Conservation (phyloP, 2,329 filamentous ascomycete species). For the Colletotrichum theobromicola region DNA sequence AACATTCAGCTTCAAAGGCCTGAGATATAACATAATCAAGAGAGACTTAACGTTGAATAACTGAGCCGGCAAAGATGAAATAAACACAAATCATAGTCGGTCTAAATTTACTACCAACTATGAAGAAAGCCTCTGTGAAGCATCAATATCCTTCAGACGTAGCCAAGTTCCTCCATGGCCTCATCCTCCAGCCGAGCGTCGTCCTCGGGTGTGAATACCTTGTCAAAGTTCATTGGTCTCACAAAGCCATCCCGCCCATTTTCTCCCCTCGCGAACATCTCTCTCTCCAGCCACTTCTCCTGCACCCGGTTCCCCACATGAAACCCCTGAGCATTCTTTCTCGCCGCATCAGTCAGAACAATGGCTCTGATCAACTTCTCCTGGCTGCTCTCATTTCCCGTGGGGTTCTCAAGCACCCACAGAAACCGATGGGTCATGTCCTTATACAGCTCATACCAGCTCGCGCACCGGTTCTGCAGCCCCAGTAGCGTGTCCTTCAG, state of each 20-base stretch:
- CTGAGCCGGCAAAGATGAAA: too few relatives aligned
- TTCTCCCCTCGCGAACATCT: background rate
- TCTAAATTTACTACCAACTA: too few relatives aligned
- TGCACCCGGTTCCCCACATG: background rate
- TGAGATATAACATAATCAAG: background rate
- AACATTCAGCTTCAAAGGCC: background rate
- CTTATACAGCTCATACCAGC: constrained; percentile 2
- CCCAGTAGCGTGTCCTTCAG: background rate
- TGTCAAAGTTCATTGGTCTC: background rate
- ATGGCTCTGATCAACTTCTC: background rate
- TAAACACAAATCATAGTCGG: too few relatives aligned
- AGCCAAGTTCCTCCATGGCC: background rate
- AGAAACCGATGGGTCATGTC: background rate
- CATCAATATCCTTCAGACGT: background rate
- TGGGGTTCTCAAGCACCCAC: background rate
- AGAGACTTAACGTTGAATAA: accelerated
- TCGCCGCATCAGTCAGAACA: background rate
- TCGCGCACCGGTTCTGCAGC: background rate
- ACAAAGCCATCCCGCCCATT: background rate
- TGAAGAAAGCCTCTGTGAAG: background rate
- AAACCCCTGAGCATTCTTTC: background rate
- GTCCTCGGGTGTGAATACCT: background rate
- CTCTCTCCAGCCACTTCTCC: background rate
- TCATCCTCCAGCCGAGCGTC: background rate
- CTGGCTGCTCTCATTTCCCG: background rate